Evolutionary conservation across 2,329 filamentous ascomycete species (phyloP), one percentile per base, ranked within the genome.

Genomic region (Colletotrichum lindemuthianum): DNA sequence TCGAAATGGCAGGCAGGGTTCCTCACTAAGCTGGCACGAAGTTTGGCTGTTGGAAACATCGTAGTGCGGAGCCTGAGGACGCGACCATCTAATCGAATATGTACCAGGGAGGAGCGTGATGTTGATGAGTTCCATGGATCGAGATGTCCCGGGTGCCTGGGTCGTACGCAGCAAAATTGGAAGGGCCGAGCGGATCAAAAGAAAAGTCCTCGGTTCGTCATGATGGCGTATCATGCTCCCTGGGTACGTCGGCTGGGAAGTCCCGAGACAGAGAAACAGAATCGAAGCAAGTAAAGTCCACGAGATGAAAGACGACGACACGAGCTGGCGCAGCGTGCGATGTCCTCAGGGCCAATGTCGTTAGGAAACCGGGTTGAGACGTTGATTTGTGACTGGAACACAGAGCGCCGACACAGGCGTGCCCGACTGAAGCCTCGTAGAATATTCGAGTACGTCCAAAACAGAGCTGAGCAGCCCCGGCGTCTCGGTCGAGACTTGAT

Each of bases 251-350:
- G 36, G 15, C 12, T 36, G 53, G 16, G 39, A 10, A 39, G 33
- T 40, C 41, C 39, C 9, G 11, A 24, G 39, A 12, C 48, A 15
- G 24, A 60, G 37, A 48, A 34, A 47, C 32, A 33, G 36, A 34
- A 55, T 60, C 61, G 57, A 63, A 54, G 50, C 33, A 58, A 51
- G 56, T 37, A 55, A 33, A 65, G 65, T 49, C 67, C 64, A 63
- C 49, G 55, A 40, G 56, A 52, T 44, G 65, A 66, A 65, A 61
- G 32, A 45, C 43, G 40, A 52, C 16, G 33, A 36, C 39, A 51
- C 57, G 40, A n/a, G 50, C 41, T 13, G 50, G 15, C 4, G 41
- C 47, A n/a, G 48, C 12, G 48, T 43, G 43, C 13, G 10, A 47
- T 24, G 13, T 36, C 39, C 61, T 24, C 8, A 12, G 32, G n/a